Evolutionary conservation across 768 basidiomycete genomes (phyloP).

Genomic region (Lactarius psammicola): DNA sequence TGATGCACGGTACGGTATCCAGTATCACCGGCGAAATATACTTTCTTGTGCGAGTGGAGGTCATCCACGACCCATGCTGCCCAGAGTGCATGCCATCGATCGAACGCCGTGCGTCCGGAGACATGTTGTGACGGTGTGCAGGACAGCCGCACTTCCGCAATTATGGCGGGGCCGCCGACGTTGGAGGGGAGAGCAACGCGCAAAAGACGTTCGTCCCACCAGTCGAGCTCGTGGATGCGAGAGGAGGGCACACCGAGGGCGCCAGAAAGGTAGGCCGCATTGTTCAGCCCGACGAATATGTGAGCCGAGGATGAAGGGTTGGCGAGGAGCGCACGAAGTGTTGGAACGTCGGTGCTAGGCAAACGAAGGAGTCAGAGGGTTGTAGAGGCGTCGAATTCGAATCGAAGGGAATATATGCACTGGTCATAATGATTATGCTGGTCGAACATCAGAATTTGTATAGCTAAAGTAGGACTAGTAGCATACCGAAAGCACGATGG

Average conservation of each 20-base stretch:
- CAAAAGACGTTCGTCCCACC: conserved; percentile 44
- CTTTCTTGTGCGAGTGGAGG: conserved; percentile 46
- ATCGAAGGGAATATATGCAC: conserved; percentile 24
- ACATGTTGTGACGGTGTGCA: conserved; percentile 68
- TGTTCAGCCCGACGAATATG: conserved; percentile 50
- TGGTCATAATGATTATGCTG: conserved; percentile 44
- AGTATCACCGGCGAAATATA: conserved; percentile 72
- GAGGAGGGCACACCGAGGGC: conserved; percentile 35
- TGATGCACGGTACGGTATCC: conserved; percentile 51
- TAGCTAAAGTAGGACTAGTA: not conserved
- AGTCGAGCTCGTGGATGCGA: conserved; percentile 47
- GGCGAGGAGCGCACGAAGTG: conserved; percentile 34
- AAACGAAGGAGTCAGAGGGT: not conserved
- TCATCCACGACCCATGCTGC: conserved; percentile 62
- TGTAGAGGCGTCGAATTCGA: not conserved
- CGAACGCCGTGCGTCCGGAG: conserved; percentile 48
- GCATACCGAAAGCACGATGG: conserved; percentile 48
- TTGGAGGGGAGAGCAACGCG: conserved; percentile 33
- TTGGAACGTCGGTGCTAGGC: conserved; percentile 37
- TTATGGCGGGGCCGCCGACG: conserved; percentile 3
- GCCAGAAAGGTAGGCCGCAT: conserved; percentile 36
- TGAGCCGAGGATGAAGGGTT: conserved; percentile 34
- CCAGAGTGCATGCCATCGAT: conserved; percentile 62
- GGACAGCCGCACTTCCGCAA: conserved; percentile 45
- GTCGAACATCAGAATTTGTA: not conserved